Evolutionary conservation across 768 basidiomycete genomes (phyloP).

Genomic region (Pulveroboletus frians): DNA sequence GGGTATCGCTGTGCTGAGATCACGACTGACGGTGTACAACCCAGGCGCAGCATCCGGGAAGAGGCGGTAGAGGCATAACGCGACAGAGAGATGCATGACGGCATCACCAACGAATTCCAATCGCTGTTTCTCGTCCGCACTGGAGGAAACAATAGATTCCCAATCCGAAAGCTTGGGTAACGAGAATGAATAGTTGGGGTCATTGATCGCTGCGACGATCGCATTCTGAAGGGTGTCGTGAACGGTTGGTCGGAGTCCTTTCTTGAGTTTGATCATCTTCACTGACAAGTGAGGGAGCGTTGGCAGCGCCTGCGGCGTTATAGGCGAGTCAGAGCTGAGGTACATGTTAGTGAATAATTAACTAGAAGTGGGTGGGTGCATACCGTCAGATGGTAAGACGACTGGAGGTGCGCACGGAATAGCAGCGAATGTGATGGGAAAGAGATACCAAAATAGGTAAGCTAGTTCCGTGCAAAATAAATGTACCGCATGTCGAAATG

Average conservation of each 20-base stretch:
- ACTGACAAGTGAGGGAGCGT: no score
- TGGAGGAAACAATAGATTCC: constrained; percentile 27
- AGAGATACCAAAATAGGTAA: no score
- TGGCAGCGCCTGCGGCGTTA: no score
- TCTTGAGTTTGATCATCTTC: constrained; percentile 21
- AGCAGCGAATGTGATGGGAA: no score
- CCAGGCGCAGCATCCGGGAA: constrained; percentile 31
- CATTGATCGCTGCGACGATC: constrained; percentile 25
- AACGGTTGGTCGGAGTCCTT: constrained; percentile 7
- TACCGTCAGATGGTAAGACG: no score
- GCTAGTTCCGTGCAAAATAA: no score
- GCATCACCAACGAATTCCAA: constrained; percentile 47
- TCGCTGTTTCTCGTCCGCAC: constrained; percentile 33
- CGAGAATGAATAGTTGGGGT: constrained; percentile 24
- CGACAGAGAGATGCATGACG: constrained; percentile 40
- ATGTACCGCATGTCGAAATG: no score
- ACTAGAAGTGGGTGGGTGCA: no score
- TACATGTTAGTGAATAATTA: no score
- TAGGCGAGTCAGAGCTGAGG: no score
- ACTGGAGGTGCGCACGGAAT: no score
- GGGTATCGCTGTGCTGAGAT: background rate
- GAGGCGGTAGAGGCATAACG: constrained; percentile 34
- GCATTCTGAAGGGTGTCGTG: constrained; percentile 19
- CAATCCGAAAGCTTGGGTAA: constrained; percentile 26
- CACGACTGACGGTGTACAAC: constrained; percentile 33